phyloP scores from a whole-genome alignment of 2,329 filamentous ascomycete genomes.

The Colletotrichum musae region DNA sequence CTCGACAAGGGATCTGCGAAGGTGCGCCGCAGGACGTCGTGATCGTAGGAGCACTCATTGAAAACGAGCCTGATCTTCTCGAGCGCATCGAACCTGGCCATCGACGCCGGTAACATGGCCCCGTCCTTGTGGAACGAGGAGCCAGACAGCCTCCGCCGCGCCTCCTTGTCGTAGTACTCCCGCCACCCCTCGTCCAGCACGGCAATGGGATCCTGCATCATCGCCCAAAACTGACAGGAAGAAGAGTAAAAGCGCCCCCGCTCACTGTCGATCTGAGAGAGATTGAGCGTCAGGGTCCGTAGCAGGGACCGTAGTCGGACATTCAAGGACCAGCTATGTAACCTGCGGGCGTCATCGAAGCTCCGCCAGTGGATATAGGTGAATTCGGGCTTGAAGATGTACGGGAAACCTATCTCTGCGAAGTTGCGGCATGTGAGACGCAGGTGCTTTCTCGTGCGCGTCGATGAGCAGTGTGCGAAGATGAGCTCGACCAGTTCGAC shows the following conservation, averaged over 20 bases:
- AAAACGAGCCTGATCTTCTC: neutral
- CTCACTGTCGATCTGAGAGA: slow-evolving; percentile 59
- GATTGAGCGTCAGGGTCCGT: slow-evolving; percentile 60
- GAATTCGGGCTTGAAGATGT: slow-evolving; percentile 58
- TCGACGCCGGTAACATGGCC: neutral
- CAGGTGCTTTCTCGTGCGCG: slow-evolving; percentile 55
- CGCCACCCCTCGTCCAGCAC: slow-evolving; percentile 53
- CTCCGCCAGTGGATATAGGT: slow-evolving; percentile 58
- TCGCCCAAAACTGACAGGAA: slow-evolving; percentile 54
- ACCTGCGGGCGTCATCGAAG: slow-evolving; percentile 57
- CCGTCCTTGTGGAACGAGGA: neutral
- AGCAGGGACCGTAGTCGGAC: slow-evolving; percentile 58
- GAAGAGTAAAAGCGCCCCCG: slow-evolving; percentile 53
- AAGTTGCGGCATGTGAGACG: slow-evolving; percentile 56
- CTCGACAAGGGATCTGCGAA: slow-evolving; percentile 1
- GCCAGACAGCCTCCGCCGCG: slow-evolving; percentile 42
- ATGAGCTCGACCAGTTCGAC: slow-evolving; percentile 59
- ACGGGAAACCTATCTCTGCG: slow-evolving; percentile 60
- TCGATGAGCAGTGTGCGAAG: slow-evolving; percentile 56
- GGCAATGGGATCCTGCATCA: slow-evolving; percentile 53
- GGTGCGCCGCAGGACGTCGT: neutral
- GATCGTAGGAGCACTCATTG: slow-evolving; percentile 2
- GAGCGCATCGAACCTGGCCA: neutral
- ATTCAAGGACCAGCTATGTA: slow-evolving; percentile 60
- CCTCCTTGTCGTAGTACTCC: slow-evolving; percentile 54